Conservation (phyloP, 257 asterid genomes). For the Avicennia marina region DNA sequence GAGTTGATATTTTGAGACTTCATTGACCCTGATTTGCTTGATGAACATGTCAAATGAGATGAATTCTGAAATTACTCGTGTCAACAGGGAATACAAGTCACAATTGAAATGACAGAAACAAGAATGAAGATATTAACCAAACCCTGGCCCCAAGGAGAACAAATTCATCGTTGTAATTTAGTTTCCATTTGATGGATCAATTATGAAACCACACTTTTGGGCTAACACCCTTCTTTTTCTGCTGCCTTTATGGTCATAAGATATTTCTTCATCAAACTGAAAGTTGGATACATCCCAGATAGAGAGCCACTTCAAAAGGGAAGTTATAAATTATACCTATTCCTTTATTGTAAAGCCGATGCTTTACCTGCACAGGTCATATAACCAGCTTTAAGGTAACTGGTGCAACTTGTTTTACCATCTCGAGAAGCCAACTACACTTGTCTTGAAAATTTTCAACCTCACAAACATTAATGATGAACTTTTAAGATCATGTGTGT, state of each 20-base stretch:
- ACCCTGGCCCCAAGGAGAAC: neutral
- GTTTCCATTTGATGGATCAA: neutral
- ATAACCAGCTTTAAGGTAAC: neutral
- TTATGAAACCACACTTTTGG: neutral
- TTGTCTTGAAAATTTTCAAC: neutral
- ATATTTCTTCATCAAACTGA: neutral
- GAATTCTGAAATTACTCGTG: neutral
- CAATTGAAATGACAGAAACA: slow-evolving; percentile 2
- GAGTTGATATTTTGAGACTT: neutral
- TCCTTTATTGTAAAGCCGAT: neutral
- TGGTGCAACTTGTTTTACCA: neutral
- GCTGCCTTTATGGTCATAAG: neutral
- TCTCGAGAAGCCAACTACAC: neutral
- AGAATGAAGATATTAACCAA: neutral
- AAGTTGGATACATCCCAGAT: neutral
- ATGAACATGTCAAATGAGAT: neutral
- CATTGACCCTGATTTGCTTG: neutral
- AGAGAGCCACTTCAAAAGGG: neutral
- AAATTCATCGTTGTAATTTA: neutral
- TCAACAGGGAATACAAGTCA: neutral
- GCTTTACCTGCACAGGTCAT: neutral
- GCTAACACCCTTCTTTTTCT: neutral
- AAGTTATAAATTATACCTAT: neutral
- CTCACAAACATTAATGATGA: neutral
- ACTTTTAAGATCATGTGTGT: neutral